Evolutionary conservation across 2,329 filamentous ascomycete genomes (phyloP).

Genomic region (Aspergillus cejpii): DNA sequence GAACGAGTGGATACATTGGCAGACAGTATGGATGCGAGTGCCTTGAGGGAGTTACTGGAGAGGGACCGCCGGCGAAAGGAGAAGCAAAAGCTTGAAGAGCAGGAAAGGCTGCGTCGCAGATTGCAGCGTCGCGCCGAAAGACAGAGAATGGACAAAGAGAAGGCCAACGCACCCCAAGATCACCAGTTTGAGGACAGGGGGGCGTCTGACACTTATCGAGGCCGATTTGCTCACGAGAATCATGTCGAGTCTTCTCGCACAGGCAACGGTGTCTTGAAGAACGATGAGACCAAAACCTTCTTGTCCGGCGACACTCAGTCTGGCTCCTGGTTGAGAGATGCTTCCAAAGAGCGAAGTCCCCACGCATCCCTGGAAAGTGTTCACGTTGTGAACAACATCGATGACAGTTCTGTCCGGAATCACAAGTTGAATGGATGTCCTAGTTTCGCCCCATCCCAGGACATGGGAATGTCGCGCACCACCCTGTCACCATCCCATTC

Average conservation of each 20-base stretch:
- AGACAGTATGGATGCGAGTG: slow-evolving; percentile 76
- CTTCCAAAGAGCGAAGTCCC: slow-evolving; percentile 25
- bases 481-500: slow-evolving; percentile 36
- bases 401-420: slow-evolving; percentile 30
- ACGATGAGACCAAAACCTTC: slow-evolving; percentile 7
- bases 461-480: slow-evolving; percentile 29
- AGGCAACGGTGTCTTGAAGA: slow-evolving; percentile 5
- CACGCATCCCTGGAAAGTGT: slow-evolving; percentile 28
- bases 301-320: slow-evolving; percentile 6
- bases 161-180: slow-evolving; percentile 21
- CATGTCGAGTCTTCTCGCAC: slow-evolving; percentile 8
- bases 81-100: slow-evolving; percentile 64
- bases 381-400: slow-evolving; percentile 29
- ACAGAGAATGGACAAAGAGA: slow-evolving; percentile 50
- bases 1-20: slow-evolving; percentile 64
- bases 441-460: slow-evolving; percentile 32
- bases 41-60: slow-evolving; percentile 82
- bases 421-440: slow-evolving; percentile 22
- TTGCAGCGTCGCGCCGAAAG: slow-evolving; percentile 46
- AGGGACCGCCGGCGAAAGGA: slow-evolving; percentile 75
- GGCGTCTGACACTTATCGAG: slow-evolving; percentile 2
- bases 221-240: slow-evolving; percentile 5
- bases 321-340: slow-evolving; percentile 31
- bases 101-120: slow-evolving; percentile 51
- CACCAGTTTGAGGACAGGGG: slow-evolving; percentile 8